phyloP scores from a whole-genome alignment of 257 asterid genomes.

The Galeopsis tetrahit region DNA sequence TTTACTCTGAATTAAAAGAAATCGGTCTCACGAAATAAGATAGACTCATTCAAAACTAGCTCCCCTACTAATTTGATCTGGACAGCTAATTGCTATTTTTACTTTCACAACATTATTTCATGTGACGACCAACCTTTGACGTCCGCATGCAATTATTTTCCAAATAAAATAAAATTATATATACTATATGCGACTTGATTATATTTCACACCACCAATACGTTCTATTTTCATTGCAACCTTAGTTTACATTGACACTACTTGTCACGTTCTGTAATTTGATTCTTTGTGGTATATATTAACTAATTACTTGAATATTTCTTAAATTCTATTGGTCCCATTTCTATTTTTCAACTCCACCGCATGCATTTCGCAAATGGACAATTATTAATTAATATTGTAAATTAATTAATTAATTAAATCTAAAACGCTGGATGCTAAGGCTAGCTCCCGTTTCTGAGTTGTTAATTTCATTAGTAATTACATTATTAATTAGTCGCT shows the following conservation, averaged over 20 bases:
- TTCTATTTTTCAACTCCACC: neutral
- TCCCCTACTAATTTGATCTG: too few relatives aligned
- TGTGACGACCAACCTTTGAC: neutral
- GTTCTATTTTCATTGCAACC: neutral
- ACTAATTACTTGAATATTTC: neutral
- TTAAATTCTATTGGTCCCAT: neutral
- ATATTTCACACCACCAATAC: too few relatives aligned
- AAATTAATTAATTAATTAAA: neutral
- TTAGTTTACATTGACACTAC: too few relatives aligned
- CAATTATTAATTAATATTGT: neutral
- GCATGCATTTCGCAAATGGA: neutral
- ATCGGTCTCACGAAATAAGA: too few relatives aligned
- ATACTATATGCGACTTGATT: too few relatives aligned
- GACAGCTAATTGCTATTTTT: neutral
- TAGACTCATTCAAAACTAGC: too few relatives aligned
- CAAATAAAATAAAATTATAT: too few relatives aligned
- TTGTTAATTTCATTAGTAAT: neutral
- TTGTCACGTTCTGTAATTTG: neutral
- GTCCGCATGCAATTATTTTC: too few relatives aligned
- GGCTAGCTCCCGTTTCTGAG: neutral
- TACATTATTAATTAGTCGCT: neutral
- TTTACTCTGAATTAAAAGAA: too few relatives aligned
- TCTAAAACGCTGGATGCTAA: neutral
- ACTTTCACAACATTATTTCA: neutral
- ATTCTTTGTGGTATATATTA: neutral